Percentiles rank a stretch among this genome's conserved stretches.
Conservation (phyloP, 2,329 filamentous ascomycete genomes). For the Penicillium hordei region DNA sequence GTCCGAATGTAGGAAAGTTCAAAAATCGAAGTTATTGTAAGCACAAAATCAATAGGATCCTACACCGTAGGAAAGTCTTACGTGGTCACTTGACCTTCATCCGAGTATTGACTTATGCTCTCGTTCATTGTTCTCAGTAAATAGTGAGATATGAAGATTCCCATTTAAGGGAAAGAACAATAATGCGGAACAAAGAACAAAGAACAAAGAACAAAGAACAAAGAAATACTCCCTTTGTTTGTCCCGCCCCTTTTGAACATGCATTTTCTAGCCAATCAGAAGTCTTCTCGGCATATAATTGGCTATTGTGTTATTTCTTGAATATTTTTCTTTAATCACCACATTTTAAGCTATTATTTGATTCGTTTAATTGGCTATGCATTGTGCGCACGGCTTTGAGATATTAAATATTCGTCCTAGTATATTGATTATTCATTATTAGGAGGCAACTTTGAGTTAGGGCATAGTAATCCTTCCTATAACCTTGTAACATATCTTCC, state of each 20-base stretch:
- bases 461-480: no score
- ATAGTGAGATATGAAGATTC: neutral
- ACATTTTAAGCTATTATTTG: neutral
- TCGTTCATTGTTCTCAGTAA: neutral
- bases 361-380: neutral
- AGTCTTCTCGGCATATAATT: no score
- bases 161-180: neutral
- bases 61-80: no score
- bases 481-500: neutral
- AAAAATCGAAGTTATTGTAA: neutral
- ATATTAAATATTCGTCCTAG: no score
- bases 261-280: neutral
- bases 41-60: neutral
- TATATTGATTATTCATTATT: no score
- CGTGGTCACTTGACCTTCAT: neutral
- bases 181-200: neutral
- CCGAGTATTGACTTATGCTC: neutral
- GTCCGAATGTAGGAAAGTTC: neutral
- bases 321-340: neutral
- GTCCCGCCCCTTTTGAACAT: neutral
- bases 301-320: neutral
- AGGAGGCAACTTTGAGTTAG: no score
- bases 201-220: neutral
- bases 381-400: neutral
- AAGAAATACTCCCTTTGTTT: neutral